Percentiles rank a stretch among this genome's conserved stretches.
These are phyloP conservation scores for Zygoascus biomembranicola DNA, from an alignment of 805 yeast species.

Conservation along the genomic window DNA sequence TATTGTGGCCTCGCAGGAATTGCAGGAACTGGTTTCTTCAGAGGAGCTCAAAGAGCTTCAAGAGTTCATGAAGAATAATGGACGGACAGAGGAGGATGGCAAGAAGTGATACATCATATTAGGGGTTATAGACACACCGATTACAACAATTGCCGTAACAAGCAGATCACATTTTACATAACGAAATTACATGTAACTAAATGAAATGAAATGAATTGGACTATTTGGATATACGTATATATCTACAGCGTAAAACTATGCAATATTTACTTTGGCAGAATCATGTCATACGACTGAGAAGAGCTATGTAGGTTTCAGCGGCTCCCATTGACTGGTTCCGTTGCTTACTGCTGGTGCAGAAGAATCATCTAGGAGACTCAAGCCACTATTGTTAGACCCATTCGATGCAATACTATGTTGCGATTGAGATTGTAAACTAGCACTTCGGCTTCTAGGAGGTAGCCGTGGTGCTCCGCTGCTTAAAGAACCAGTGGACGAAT, in stretches of 20 bases:
- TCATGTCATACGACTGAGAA: no score
- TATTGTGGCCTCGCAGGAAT: constrained; percentile 29
- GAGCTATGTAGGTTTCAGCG: constrained; percentile 8
- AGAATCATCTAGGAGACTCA: constrained; percentile 6
- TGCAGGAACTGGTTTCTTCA: constrained; percentile 27
- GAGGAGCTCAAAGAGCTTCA: constrained; percentile 9
- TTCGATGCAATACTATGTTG: not conserved
- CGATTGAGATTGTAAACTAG: not conserved
- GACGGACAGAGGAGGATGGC: not conserved
- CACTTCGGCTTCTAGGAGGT: constrained; percentile 8
- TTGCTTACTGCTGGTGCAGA: not conserved
- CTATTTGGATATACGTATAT: no score
- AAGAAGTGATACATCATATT: no score
- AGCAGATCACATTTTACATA: no score
- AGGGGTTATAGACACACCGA: no score
- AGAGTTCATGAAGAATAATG: constrained; percentile 3
- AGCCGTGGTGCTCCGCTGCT: constrained; percentile 9
- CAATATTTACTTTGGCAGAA: no score
- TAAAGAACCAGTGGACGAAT: not conserved
- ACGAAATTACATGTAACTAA: no score
- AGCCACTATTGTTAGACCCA: not conserved
- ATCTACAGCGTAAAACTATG: no score
- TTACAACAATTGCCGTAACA: no score
- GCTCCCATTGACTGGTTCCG: constrained; percentile 8
- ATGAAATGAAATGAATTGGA: no score